These are phyloP conservation scores for Xylaria sp. DNA, from an alignment of 2,329 filamentous ascomycete species.

Conservation along the genomic window DNA sequence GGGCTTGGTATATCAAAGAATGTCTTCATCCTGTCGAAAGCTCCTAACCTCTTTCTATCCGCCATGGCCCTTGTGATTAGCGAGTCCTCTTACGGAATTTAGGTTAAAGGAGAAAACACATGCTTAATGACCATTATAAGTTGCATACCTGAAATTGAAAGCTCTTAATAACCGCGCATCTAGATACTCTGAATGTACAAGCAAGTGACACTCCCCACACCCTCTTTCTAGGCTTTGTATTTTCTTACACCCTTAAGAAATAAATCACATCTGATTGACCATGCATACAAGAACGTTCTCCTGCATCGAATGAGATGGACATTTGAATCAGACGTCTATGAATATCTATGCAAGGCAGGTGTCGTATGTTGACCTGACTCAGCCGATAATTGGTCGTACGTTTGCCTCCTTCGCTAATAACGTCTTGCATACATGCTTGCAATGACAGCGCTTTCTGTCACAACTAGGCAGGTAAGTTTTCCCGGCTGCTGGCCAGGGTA, in stretches of 20 bases:
- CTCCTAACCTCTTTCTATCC: background rate
- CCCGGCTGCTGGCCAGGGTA: background rate
- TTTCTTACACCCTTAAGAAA: background rate
- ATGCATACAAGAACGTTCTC: no score
- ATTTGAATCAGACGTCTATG: background rate
- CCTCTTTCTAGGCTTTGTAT: background rate
- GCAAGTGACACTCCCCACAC: background rate
- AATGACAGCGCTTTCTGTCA: background rate
- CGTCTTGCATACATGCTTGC: background rate
- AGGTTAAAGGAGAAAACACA: background rate
- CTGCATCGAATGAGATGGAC: no score
- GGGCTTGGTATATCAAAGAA: background rate
- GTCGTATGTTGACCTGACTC: background rate
- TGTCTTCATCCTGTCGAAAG: background rate
- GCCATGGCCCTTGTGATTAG: background rate
- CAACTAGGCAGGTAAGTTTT: background rate
- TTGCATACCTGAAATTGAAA: background rate
- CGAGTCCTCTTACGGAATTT: background rate
- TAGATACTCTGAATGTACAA: background rate
- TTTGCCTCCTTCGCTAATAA: background rate
- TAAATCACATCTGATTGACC: conserved; percentile 1
- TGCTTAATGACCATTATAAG: background rate
- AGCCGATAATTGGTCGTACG: background rate
- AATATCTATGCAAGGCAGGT: background rate
- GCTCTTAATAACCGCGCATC: background rate